These are phyloP conservation scores for Colletotrichum eleusines DNA, from an alignment of 2,329 filamentous ascomycete genomes.

Conservation along the genomic window DNA sequence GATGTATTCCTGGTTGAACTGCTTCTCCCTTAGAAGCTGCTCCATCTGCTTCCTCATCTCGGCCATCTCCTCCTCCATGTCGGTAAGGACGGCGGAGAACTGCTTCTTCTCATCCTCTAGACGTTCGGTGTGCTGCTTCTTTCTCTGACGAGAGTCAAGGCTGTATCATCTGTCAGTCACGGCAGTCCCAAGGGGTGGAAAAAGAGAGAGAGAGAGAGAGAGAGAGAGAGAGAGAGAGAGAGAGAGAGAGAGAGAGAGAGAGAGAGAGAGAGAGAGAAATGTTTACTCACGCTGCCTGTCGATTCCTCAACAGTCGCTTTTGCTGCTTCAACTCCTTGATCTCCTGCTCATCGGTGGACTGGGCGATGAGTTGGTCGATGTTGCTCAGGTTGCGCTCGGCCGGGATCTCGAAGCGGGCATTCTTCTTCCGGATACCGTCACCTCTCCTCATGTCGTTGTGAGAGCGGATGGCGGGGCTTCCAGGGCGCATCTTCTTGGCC, in stretches of 20 bases:
- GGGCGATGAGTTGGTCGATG: conserved; percentile 91
- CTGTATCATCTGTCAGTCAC: conserved; percentile 58
- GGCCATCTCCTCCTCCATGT: conserved; percentile 82
- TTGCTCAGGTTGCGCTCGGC: conserved; percentile 92
- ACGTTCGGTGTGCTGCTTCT: conserved; percentile 98
- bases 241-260: too few species aligned
- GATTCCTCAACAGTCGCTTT: conserved; percentile 92
- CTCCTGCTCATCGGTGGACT: conserved; percentile 89
- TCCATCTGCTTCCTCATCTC: conserved; percentile 77
- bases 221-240: too few species aligned
- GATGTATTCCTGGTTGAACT: conserved; percentile 80
- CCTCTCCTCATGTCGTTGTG: conserved; percentile 83
- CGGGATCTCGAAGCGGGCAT: conserved; percentile 96
- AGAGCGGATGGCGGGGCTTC: conserved; percentile 77
- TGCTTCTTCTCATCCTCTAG: conserved; percentile 98
- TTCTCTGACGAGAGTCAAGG: conserved; percentile 95
- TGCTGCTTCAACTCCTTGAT: conserved; percentile 99
- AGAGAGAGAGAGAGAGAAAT: too few species aligned
- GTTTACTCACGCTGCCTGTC: conserved; percentile 97
- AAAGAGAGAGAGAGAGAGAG: too few species aligned
- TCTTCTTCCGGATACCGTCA: conserved; percentile 98
- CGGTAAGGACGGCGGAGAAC: conserved; percentile 79
- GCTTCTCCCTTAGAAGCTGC: conserved; percentile 78
- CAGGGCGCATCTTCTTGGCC: conserved; percentile 72
- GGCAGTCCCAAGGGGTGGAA: too few species aligned